These are phyloP conservation scores for Herpetospermum pedunculosum DNA, from an alignment of 306 rosid species.

Conservation along the genomic window DNA sequence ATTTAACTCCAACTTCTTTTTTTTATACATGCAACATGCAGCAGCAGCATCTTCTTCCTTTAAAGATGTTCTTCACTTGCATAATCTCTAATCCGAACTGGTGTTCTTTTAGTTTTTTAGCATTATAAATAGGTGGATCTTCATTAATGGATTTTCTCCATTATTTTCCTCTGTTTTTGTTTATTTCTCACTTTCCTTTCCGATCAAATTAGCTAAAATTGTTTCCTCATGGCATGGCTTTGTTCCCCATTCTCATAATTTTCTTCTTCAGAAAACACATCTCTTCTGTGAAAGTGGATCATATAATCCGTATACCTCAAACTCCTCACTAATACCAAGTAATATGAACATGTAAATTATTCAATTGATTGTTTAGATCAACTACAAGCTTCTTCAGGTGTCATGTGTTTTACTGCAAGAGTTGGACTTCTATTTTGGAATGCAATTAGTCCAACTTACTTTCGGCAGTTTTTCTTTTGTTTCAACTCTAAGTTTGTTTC, in stretches of 20 bases:
- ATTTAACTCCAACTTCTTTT: too few species aligned
- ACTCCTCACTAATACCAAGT: neutral
- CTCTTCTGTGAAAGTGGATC: neutral
- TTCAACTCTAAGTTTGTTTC: neutral
- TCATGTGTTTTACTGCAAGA: neutral
- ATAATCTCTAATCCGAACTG: neutral
- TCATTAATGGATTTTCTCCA: too few species aligned
- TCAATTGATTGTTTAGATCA: neutral
- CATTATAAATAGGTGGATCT: too few species aligned
- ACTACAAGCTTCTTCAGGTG: neutral
- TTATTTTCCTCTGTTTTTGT: too few species aligned
- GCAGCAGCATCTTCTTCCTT: neutral
- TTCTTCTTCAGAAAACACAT: too few species aligned
- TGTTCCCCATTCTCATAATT: too few species aligned
- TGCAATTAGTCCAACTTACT: neutral
- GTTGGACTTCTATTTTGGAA: neutral
- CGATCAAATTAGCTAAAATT: too few species aligned
- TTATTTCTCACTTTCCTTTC: too few species aligned
- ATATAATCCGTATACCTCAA: neutral
- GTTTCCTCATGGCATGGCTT: too few species aligned
- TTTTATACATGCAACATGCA: too few species aligned
- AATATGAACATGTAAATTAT: neutral
- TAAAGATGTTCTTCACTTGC: neutral
- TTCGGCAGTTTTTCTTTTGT: neutral
- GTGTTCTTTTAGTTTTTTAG: neutral